Base-by-base conservation (phyloP, 208 protist species). In the Naegleria lovaniensis region DNA sequence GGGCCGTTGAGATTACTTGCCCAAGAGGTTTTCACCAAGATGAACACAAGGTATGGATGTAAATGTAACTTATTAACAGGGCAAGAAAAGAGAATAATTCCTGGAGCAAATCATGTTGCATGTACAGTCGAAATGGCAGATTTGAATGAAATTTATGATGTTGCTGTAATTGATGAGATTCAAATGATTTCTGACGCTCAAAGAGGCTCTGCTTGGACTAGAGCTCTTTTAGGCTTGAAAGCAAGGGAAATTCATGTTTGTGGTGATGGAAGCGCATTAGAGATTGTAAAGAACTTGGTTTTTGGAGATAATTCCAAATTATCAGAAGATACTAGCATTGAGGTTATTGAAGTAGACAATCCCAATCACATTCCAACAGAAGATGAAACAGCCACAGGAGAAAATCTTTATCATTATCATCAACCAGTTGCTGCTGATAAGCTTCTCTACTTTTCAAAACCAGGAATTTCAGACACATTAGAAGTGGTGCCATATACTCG, bases 141-240 rank as follows among this genome's bases (percentile, higher is more conserved):
- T 16, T 76, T 96, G 9, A 94, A 96, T 90, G 84, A 94, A 52
- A 88, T 92, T 16, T 93, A 97, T 41, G 96, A 98, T 88, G 96
- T 98, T 13, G 96, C 92, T 22, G 96, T 98, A 19, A 96, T 98
- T 90, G 96, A 98, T 91, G 96, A 98, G 92, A 94, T 98, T n/a
- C 98, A 99, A 94, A 96, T 98, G 94, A 95, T 99, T 48, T 94
- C 91, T 16, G 96, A 98, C 92, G 85, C 91, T 59, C 95, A 97
- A 75, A 94, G 98, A 22, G 98, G 98, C 40, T 97, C 96, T 96
- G 97, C 97, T 6, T 99, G 97, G 97, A 98, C 97, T n/a, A 95
- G 96, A 40, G 97, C 97, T 4, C 91, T 99, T 58, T 94, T 98
- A 6, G 97, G 97, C 25, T 90, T 98, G 4, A 95, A 94, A 1